Conservation (phyloP, 495 filamentous ascomycete species). For the Podospora australis region DNA sequence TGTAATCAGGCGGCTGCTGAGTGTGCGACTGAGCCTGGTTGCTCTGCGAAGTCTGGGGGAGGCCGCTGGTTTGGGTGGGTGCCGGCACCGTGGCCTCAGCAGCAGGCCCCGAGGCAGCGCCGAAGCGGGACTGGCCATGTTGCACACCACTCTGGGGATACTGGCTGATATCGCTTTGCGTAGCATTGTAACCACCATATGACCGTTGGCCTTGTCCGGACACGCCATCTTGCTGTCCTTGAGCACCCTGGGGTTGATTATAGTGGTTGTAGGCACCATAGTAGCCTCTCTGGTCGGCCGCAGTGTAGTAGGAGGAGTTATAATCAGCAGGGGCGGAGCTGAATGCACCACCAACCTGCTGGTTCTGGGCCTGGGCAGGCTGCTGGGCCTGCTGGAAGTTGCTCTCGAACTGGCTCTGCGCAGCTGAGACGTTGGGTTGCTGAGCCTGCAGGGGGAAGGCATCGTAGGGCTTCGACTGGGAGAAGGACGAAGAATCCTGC, state of each 20-base stretch:
- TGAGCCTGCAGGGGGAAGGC: constrained; percentile 67
- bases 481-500: constrained; percentile 52
- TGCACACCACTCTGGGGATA: constrained; percentile 60
- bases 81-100: constrained; percentile 76
- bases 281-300: constrained; percentile 68
- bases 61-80: constrained; percentile 42
- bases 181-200: constrained; percentile 69
- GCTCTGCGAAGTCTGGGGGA: constrained; percentile 49
- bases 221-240: constrained; percentile 66
- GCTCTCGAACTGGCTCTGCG: constrained; percentile 36
- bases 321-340: constrained; percentile 75
- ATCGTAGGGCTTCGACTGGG: constrained; percentile 78
- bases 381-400: constrained; percentile 55
- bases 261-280: constrained; percentile 69
- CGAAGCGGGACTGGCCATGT: constrained; percentile 24
- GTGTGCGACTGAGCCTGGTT: constrained; percentile 55
- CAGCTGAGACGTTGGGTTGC: constrained; percentile 36
- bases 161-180: constrained; percentile 67
- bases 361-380: constrained; percentile 45
- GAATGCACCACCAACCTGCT: constrained; percentile 51
- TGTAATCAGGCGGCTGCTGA: constrained; percentile 47
- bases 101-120: constrained; percentile 48
- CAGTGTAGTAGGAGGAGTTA: constrained; percentile 79
- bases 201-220: constrained; percentile 56
- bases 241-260: constrained; percentile 56